A percentile compares a stretch with the other conserved stretches of the same genome.
Conservation (phyloP, 371 early-diverging fungal species). For the Neoconidiobolus thromboides region DNA sequence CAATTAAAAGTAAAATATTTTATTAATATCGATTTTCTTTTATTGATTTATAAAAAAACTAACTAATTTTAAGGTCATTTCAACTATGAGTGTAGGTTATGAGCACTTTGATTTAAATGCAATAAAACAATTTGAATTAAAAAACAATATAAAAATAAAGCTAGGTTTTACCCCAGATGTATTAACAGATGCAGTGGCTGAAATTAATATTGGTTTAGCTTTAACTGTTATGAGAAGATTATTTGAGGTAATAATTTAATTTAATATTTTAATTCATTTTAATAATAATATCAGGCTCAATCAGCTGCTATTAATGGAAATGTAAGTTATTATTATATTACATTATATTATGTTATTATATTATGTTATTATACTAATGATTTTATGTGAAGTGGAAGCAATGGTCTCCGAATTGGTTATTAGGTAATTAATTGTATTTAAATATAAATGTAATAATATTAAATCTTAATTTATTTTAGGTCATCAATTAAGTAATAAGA, state of each 20-base stretch:
- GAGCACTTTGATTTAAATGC: constrained; percentile 47
- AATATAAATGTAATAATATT: not conserved
- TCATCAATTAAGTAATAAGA: constrained; percentile 15
- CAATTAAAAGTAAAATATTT: constrained; percentile 10
- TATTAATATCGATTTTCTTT: not conserved
- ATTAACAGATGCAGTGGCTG: constrained; percentile 74
- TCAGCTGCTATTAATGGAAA: not conserved
- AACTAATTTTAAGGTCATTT: constrained; percentile 19
- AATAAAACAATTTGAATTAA: not conserved
- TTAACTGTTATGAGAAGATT: constrained; percentile 49
- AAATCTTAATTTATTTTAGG: not conserved
- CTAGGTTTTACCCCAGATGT: constrained; percentile 79
- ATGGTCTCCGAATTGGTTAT: constrained; percentile 51
- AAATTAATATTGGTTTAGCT: constrained; percentile 51
- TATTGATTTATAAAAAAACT: not conserved
- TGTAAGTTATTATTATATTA: not conserved
- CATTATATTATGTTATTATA: not conserved
- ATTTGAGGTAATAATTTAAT: constrained; percentile 22
- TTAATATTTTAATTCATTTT: not conserved
- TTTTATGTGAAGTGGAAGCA: constrained; percentile 33
- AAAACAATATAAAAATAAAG: constrained; percentile 20
- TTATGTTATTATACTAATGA: not conserved
- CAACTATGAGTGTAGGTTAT: constrained; percentile 64
- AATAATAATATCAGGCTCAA: not conserved
- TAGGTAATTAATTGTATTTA: constrained; percentile 20